phyloP scores from a whole-genome alignment of 352 stramenopile genomes.

The Globisporangium splendens region DNA sequence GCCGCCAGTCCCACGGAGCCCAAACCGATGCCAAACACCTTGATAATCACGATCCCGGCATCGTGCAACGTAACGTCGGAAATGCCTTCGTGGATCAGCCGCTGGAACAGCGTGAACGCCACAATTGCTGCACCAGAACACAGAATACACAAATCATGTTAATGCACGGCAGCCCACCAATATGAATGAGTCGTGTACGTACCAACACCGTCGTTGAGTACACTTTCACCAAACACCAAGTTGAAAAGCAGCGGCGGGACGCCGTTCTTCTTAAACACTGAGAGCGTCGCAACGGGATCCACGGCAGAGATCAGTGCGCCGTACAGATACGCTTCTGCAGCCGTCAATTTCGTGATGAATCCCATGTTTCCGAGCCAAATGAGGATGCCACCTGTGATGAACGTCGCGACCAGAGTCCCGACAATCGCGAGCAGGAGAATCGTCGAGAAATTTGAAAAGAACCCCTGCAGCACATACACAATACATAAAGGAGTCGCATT shows the following conservation, averaged over 20 bases:
- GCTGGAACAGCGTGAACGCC: conserved; percentile 78
- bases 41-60: conserved; percentile 70
- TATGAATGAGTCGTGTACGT: conserved; percentile 43
- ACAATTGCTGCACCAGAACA: conserved; percentile 78
- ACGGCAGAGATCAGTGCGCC: conserved; percentile 91
- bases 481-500: conserved; percentile 13
- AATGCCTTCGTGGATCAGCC: conserved; percentile 69
- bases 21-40: conserved; percentile 82
- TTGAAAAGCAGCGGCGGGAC: conserved; percentile 91
- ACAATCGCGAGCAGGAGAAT: conserved; percentile 81
- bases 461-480: conserved; percentile 36
- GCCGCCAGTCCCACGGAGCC: conserved; percentile 73
- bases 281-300: conserved; percentile 92
- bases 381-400: conserved; percentile 72
- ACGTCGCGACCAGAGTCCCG: conserved; percentile 75
- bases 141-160: no score
- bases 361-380: conserved; percentile 70
- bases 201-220: conserved; percentile 93
- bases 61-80: conserved; percentile 71
- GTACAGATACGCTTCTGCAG: conserved; percentile 90
- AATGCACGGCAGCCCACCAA: conserved; percentile 2
- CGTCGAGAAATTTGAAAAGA: conserved; percentile 87
- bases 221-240: conserved; percentile 94
- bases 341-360: conserved; percentile 75
- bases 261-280: conserved; percentile 91